Percentiles rank a stretch among this genome's conserved stretches.
Evolutionary conservation across 768 basidiomycete species (phyloP).

Genomic region (Mycena vulgaris): DNA sequence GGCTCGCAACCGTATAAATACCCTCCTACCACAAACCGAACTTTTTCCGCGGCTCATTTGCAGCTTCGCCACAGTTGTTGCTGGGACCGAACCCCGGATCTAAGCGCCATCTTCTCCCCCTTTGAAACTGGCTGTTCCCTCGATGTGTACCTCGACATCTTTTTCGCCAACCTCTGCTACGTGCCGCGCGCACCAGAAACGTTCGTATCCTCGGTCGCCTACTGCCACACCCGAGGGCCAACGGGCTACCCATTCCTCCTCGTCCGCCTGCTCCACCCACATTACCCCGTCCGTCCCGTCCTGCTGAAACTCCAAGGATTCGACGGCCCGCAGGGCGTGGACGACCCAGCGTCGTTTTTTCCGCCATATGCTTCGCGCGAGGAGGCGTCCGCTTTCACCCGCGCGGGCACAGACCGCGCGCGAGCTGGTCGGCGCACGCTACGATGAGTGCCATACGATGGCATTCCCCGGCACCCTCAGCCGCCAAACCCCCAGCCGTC

Average conservation of each 20-base stretch:
- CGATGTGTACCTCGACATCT: background rate
- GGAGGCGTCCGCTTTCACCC: background rate
- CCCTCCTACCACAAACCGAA: too few relatives aligned
- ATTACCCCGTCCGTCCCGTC: background rate
- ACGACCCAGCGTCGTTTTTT: too few relatives aligned
- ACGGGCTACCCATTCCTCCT: background rate
- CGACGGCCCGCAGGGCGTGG: background rate
- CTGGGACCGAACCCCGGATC: background rate
- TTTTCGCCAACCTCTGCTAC: background rate
- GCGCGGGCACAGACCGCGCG: background rate
- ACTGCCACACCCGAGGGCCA: background rate
- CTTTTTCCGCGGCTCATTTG: too few relatives aligned
- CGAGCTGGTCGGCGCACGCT: background rate
- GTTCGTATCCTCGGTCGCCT: background rate
- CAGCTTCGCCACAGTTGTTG: too few relatives aligned
- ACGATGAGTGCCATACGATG: background rate
- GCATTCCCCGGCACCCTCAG: too few relatives aligned
- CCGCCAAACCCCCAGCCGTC: too few relatives aligned
- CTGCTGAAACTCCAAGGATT: background rate
- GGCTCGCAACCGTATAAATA: too few relatives aligned
- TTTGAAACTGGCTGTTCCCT: background rate
- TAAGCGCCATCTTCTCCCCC: background rate
- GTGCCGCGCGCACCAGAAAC: background rate
- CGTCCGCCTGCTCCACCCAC: background rate
- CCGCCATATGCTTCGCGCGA: background rate